Evolutionary conservation across 345 rosid genomes (phyloP).

Genomic region (Eucalyptus marginata): DNA sequence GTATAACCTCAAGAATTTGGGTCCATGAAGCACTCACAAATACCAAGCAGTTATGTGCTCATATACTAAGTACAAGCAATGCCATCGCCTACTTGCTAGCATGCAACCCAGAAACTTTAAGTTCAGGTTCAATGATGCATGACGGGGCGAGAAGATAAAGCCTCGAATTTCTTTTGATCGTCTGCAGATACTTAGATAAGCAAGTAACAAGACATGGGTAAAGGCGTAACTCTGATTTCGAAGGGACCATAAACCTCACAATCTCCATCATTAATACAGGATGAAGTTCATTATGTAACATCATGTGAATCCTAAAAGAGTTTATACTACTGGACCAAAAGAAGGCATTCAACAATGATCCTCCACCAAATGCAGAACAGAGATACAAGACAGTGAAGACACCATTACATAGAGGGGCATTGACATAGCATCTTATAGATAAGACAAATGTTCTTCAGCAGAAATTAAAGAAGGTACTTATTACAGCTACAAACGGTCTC

Average conservation of each 20-base stretch:
- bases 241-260: not conserved
- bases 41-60: not conserved
- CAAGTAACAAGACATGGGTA: not conserved
- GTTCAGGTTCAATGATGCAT: not conserved
- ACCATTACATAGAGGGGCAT: not conserved
- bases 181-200: not conserved
- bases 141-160: not conserved
- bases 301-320: not conserved
- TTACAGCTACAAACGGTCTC: conserved; percentile 6
- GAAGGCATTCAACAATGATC: not conserved
- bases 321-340: not conserved
- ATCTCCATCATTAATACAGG: not conserved
- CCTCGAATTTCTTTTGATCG: not conserved
- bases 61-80: not conserved
- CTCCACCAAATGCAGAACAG: not conserved
- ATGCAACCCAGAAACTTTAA: not conserved
- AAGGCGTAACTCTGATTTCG: not conserved
- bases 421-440: not conserved
- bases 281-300: not conserved
- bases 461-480: not conserved
- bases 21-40: not conserved
- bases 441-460: not conserved
- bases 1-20: not conserved
- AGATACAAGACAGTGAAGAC: not conserved
- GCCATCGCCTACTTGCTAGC: not conserved